Evolutionary conservation across 805 yeast genomes (phyloP).

Genomic region (Starmerella bacillaris): DNA sequence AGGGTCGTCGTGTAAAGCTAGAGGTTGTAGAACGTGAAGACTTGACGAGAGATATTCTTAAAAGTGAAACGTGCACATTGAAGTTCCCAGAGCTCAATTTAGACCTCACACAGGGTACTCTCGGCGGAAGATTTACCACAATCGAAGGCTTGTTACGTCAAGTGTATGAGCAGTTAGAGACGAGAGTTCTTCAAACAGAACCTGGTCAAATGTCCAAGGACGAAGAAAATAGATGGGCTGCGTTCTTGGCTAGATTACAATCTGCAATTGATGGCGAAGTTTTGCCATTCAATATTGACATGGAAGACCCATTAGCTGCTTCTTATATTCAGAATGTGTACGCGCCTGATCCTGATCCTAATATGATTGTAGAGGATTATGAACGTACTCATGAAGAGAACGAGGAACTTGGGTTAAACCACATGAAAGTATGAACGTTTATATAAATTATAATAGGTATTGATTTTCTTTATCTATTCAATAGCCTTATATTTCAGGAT

Average conservation of each 20-base stretch:
- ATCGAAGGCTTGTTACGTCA: constrained; percentile 82
- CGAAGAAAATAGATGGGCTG: constrained; percentile 65
- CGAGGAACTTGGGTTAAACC: constrained; percentile 68
- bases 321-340: constrained; percentile 95
- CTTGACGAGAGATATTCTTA: constrained; percentile 80
- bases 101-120: constrained; percentile 87
- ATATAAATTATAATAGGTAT: no score
- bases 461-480: neutral
- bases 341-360: constrained; percentile 96
- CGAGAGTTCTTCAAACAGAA: constrained; percentile 66
- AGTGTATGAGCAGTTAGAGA: constrained; percentile 73
- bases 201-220: constrained; percentile 80
- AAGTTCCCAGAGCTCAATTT: constrained; percentile 70
- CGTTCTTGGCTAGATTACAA: constrained; percentile 55
- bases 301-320: constrained; percentile 92
- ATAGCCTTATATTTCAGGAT: no score
- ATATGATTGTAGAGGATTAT: constrained; percentile 77
- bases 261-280: constrained; percentile 66
- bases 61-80: constrained; percentile 83
- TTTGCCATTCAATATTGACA: constrained; percentile 54
- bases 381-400: constrained; percentile 80
- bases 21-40: constrained; percentile 79
- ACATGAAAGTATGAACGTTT: constrained; percentile 22
- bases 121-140: constrained; percentile 96
- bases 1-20: constrained; percentile 59